Conservation (phyloP, 176 grass and related monocot genomes). For the Aegilops tauschii region DNA sequence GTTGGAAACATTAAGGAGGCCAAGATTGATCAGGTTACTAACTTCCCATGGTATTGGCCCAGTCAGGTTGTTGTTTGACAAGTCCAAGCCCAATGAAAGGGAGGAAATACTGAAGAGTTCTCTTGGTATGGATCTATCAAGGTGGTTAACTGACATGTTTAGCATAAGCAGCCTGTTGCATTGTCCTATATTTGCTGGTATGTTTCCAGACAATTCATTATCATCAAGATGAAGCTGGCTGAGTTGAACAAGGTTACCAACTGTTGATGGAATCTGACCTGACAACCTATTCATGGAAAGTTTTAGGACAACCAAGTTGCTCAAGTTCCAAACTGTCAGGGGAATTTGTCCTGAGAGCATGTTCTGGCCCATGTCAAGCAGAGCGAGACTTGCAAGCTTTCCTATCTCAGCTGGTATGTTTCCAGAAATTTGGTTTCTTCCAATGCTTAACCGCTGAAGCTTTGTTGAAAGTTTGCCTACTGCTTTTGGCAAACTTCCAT, state of each 20-base stretch:
- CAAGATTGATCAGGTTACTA: constrained; percentile 17
- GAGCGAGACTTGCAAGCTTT: constrained; percentile 26
- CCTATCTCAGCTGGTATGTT: constrained; percentile 38
- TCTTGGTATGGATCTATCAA: constrained; percentile 19
- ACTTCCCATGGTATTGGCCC: not conserved
- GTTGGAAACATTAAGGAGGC: not conserved
- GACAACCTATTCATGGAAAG: constrained; percentile 28
- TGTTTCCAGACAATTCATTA: constrained; percentile 41
- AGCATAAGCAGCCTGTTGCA: constrained; percentile 24
- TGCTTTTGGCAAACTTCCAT: constrained; percentile 26
- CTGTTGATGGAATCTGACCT: constrained; percentile 36
- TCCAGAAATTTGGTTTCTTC: constrained; percentile 31
- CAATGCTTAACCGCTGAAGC: constrained; percentile 2
- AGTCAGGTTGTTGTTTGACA: not conserved
- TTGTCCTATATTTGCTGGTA: constrained; percentile 33
- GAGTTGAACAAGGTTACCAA: constrained; percentile 40
- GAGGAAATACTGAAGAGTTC: not conserved
- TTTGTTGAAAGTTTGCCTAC: constrained; percentile 26
- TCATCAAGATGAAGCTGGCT: constrained; percentile 26
- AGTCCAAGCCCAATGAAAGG: not conserved
- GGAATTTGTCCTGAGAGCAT: constrained; percentile 61
- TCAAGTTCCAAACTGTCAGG: constrained; percentile 34
- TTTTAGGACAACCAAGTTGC: not conserved
- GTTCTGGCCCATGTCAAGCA: constrained; percentile 43
- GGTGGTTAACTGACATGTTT: constrained; percentile 34